phyloP scores from a whole-genome alignment of 2,329 filamentous ascomycete species.

The Sarocladium oryzae region DNA sequence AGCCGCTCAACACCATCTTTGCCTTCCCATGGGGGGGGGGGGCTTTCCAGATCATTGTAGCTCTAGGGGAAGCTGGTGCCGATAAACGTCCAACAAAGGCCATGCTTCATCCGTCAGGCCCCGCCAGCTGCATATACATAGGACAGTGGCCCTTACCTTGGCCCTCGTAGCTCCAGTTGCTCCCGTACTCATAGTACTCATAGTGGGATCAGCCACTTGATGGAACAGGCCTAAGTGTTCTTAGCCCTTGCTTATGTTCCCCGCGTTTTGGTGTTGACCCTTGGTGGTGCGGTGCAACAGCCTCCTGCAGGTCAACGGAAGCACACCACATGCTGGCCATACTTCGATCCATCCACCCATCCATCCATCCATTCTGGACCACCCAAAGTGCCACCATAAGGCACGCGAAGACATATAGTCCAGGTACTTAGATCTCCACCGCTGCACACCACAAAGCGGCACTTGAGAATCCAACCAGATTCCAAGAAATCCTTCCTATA shows the following conservation, averaged over 20 bases:
- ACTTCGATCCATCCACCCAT: not conserved
- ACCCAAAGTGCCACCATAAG: not conserved
- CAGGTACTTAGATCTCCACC: not conserved
- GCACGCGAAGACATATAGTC: not conserved
- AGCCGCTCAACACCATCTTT: slow-evolving; percentile 9
- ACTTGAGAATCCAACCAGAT: not conserved
- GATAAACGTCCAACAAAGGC: not conserved
- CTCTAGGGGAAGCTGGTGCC: not conserved
- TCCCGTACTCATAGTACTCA: not conserved
- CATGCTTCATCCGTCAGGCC: not conserved
- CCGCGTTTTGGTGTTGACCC: not conserved
- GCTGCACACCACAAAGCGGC: slow-evolving; percentile 2
- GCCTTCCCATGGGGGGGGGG: not conserved
- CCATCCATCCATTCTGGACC: not conserved
- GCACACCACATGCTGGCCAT: not conserved
- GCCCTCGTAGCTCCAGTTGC: not conserved
- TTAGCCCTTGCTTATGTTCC: not conserved
- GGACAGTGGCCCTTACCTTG: too few relatives aligned
- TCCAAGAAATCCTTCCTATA: too few relatives aligned
- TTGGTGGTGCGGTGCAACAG: not conserved
- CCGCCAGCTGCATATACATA: not conserved
- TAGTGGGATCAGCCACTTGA: not conserved
- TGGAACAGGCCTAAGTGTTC: not conserved
- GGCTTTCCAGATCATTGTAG: not conserved
- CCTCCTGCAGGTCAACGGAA: not conserved